Evolutionary conservation across 441 rosid genomes (phyloP), one percentile per base, ranked within the genome.

Genomic region (Jatropha podagrica): DNA sequence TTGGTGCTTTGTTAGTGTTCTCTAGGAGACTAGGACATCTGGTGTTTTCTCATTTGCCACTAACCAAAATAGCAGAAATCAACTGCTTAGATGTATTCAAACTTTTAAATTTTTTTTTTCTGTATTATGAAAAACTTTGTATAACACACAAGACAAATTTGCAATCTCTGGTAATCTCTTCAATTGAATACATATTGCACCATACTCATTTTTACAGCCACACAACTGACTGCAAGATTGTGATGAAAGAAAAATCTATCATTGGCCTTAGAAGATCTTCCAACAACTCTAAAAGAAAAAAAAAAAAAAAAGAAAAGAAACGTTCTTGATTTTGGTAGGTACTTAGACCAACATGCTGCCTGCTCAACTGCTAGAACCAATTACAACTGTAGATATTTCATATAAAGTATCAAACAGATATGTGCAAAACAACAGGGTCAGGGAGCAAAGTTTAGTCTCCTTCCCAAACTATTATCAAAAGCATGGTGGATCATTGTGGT

Each of bases 181-280:
- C 48, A 44, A 44, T 6, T 44, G 9, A 44, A 44, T 44, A 44
- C 48, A 44, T 44, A 44, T 11, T 6, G 10, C 48, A 44, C 12
- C 8, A 44, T 32, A 44, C 48, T 32, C 32, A 32, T 32, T 32
- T 32, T 32, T 32, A 32, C 32, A 32, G 32, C 2, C 32, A 32
- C 32, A 32, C 32, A 32, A 32, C 32, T 32, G 32, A 32, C 32
- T 1, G 32, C 32, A 32, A 32, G 32, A 32, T 32, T 32, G 32
- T 32, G 32, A 44, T 44, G 6, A 8, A 44, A 44, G 48, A 44
- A 44, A 44, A 44, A 44, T 7, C 48, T 6, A 44, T 44, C 68
- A 72, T 44, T 23, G 6, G 56, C 51, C 62, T 32, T 8, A 69
- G 44, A 59, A 52, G 60, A 51, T 68, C 20, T 68, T 51, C n/a